Evolutionary conservation across 371 early-diverging fungal genomes (phyloP), one percentile per base, ranked within the genome.

Genomic region (Phascolomyces articulosus): DNA sequence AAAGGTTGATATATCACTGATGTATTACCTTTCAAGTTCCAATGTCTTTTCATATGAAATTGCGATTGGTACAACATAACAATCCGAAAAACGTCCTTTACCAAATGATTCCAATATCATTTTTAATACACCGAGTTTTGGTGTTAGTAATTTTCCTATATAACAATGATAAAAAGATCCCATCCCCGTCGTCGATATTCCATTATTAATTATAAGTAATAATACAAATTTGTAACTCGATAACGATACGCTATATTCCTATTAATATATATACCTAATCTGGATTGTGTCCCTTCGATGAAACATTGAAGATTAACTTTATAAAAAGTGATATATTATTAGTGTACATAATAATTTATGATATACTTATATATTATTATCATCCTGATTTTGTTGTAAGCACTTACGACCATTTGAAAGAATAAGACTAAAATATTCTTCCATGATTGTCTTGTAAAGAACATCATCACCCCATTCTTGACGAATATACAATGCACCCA

Each of bases 21-120:
- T n/a, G n/a, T n/a, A n/a, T 60, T 91, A 91, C 29, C 88, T 86
- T 60, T 86, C 88, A 0, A 94, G 93, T 65, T 95, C 95, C 58
- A 95, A 91, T 13, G 92, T 88, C 58, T 92, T 91, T 69, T 95
- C 95, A 71, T 95, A 95, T 23, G 91, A 93, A 59, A 93, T 87
- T 10, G 88, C 86, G 65, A 95, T 90, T 7, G 95, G 95, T 0
- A 94, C 93, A 55, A 95, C 78, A 40, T 90, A 81, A 60, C 85
- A 87, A 63, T 95, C 94, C 21, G 82, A 70, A 20, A 88, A 84
- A 1, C 85, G 77, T 18, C 86, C 83, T 8, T 78, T 73, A 8
- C 89, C 68, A 27, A 93, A 75, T 3, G 90, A 86, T 38, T 94
- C 93, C 69, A 93, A 69, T 16, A 95, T 73, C 49, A 93, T 88